A percentile compares a stretch with the other conserved stretches of the same genome.
Conservation (phyloP, 805 yeast genomes). For the Citeromyces nyonsensis region DNA sequence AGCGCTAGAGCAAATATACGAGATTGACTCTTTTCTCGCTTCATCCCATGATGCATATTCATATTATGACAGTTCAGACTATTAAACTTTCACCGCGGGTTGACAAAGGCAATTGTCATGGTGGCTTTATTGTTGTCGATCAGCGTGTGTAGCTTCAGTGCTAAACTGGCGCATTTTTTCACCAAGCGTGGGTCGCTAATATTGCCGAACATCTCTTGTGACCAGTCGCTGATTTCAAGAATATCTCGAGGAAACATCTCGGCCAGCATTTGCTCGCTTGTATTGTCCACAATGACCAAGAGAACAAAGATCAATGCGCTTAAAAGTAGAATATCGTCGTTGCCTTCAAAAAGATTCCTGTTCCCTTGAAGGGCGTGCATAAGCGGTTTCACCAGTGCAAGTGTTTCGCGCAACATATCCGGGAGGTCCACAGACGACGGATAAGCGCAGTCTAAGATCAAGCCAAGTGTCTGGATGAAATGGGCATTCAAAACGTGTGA, state of each 20-base stretch:
- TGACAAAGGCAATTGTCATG: no score
- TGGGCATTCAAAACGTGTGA: conserved; percentile 40
- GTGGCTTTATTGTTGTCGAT: no score
- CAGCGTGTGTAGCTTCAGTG: no score
- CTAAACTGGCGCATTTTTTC: conserved; percentile 1
- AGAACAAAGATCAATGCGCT: conserved; percentile 5
- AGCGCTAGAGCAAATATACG: no score
- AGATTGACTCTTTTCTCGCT: no score
- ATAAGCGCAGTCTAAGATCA: conserved; percentile 41
- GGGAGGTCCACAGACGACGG: conserved; percentile 32
- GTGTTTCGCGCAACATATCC: conserved; percentile 42
- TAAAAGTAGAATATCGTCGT: conserved; percentile 3
- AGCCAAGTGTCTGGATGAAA: conserved; percentile 38
- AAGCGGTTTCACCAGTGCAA: conserved; percentile 14
- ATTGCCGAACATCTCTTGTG: conserved; percentile 1
- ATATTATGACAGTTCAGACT: no score
- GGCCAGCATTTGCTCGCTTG: conserved; percentile 4
- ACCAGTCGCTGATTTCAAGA: conserved; percentile 1
- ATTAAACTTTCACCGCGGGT: no score
- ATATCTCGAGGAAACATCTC: conserved; percentile 4
- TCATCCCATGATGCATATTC: no score
- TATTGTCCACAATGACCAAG: conserved; percentile 4
- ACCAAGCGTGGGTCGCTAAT: conserved; percentile 1
- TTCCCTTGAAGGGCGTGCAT: neutral
- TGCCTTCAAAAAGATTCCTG: conserved; percentile 1